phyloP scores from a whole-genome alignment of 805 yeast species.

The Isabelozyma gotoi region DNA sequence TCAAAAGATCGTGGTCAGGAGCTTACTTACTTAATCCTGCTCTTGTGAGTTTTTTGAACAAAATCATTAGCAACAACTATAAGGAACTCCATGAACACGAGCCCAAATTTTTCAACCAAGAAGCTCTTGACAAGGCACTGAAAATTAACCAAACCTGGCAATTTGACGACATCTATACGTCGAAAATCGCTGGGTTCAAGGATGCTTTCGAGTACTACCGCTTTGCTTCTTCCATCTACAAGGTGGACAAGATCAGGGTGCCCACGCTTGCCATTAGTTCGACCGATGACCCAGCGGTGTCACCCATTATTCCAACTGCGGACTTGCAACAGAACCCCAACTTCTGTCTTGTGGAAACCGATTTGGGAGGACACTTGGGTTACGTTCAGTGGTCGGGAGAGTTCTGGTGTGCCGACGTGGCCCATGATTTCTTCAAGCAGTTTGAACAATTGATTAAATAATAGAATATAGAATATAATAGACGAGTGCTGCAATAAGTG shows the following conservation, averaged over 20 bases:
- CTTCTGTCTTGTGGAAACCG: conserved; percentile 55
- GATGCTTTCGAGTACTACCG: conserved; percentile 66
- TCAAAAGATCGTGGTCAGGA: conserved; percentile 41
- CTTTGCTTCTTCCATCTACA: conserved; percentile 55
- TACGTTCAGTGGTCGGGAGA: conserved; percentile 62
- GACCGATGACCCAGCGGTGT: conserved; percentile 73
- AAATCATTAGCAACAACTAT: conserved; percentile 35
- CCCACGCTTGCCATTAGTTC: conserved; percentile 68
- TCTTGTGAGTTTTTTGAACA: conserved; percentile 29
- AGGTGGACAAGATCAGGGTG: conserved; percentile 52
- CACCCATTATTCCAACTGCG: conserved; percentile 50
- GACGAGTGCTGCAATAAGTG: too few relatives aligned
- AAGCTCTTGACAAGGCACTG: conserved; percentile 12
- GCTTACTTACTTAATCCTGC: conserved; percentile 32
- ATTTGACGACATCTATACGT: conserved; percentile 68
- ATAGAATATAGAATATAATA: background rate
- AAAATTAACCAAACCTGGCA: conserved; percentile 41
- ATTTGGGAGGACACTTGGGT: conserved; percentile 82
- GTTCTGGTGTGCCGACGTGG: conserved; percentile 57
- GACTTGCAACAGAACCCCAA: conserved; percentile 60
- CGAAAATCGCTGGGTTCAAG: conserved; percentile 63
- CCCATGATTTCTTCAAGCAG: conserved; percentile 31
- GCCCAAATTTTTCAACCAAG: conserved; percentile 27
- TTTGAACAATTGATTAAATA: conserved; percentile 14
- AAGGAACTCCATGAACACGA: conserved; percentile 23